Evolutionary conservation across 495 filamentous ascomycete species (phyloP), one percentile per base, ranked within the genome.

Genomic region (Acidomyces sp.): DNA sequence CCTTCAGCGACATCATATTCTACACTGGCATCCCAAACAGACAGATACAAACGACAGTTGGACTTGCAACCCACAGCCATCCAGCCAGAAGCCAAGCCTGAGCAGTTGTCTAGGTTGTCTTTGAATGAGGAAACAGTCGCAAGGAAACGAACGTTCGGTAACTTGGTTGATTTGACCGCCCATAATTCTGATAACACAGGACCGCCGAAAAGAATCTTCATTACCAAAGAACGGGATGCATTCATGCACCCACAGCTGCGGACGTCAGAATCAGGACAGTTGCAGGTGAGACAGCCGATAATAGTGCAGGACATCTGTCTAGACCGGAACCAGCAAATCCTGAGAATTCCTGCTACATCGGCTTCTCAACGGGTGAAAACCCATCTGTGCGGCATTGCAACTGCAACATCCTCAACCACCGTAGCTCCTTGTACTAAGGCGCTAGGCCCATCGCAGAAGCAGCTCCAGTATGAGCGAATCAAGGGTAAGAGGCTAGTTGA

Each of bases 141-240:
- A 5, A 52, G 60, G 30, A 71, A 71, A 43, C 48, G 66, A 35
- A 60, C 46, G 17, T 70, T 72, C 37, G 54, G 45, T 15, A 68
- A 72, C 12, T 55, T 73, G 25, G 62, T 71, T 13, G 69, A 72
- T 47, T 50, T 73, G 17, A 66, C 65, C 0, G 41, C 44, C 13
- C 33, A 43, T 9, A 26, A 62, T 5, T 58, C 55, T 12, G 65
- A 68, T 35, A 64, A 71, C 4, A 66, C 69, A 24, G 23, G 32
- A 9, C 43, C 43, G 42, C 57, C 35, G 22, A 55, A 47, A 25
- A 55, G 49, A 34, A 42, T 39, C n/a, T 30, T 34, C 3, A 17
- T 21, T 28, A 16, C 28, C 20, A 4, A 5, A 6, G 13, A 22
- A 9, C 21, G 26, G 12, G 37, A 34, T 15, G 39, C 18, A n/a